A percentile compares a stretch with the other conserved stretches of the same genome.
Conservation (phyloP, 1,139 yeast species). For the Ogataea hybrid region DNA sequence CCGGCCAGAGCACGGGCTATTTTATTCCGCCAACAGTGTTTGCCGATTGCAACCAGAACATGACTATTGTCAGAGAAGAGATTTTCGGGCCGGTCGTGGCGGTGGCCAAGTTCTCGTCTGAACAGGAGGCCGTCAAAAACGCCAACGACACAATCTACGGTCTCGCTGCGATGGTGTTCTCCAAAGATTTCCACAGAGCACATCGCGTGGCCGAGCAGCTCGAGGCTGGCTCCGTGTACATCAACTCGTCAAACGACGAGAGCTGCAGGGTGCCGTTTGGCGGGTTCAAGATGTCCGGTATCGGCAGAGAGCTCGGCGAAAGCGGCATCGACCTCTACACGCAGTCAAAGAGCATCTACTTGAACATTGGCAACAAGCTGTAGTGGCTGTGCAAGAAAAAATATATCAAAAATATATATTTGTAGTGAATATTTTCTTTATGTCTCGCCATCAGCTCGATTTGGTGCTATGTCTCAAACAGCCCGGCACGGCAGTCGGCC, state of each 20-base stretch:
- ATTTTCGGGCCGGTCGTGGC: constrained; percentile 94
- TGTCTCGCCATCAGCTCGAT: constrained; percentile 93
- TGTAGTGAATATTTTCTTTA: constrained; percentile 26
- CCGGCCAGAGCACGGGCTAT: constrained; percentile 41
- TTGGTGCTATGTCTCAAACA: constrained; percentile 82
- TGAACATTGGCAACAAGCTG: constrained; percentile 42
- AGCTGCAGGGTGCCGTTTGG: constrained; percentile 82
- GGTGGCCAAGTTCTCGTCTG: constrained; percentile 64
- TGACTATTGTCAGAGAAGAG: constrained; percentile 65
- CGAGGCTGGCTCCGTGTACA: constrained; percentile 84
- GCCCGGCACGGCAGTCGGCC: constrained; percentile 72
- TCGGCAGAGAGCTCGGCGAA: constrained; percentile 86
- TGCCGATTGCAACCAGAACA: constrained; percentile 55
- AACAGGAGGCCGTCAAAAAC: constrained; percentile 66
- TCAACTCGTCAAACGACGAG: constrained; percentile 80
- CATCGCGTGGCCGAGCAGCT: constrained; percentile 61
- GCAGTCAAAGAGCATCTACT: constrained; percentile 64
- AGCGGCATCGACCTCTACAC: constrained; percentile 77
- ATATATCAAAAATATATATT: not conserved
- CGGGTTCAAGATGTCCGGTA: constrained; percentile 77
- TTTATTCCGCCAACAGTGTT: constrained; percentile 70
- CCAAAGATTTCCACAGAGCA: constrained; percentile 58
- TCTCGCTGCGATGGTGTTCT: constrained; percentile 77
- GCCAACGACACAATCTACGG: constrained; percentile 80
- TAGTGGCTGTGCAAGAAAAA: constrained; percentile 1